Conservation (phyloP, 164 flowering plant species). For the Aristolochia californica region DNA sequence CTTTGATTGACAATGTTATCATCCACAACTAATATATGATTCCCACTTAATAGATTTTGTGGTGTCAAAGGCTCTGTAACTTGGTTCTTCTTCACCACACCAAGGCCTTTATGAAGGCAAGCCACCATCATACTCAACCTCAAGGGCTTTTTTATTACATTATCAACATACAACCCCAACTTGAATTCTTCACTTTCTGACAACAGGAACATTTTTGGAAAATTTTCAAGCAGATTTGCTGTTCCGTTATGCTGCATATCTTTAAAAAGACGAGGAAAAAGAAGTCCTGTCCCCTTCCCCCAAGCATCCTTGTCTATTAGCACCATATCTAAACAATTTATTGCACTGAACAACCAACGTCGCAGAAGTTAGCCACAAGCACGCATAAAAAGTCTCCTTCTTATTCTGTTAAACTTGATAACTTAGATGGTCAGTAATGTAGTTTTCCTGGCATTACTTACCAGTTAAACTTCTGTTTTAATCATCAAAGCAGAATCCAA, state of each 20-base stretch:
- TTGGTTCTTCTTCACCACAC: slow-evolving; percentile 29
- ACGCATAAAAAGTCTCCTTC: not conserved
- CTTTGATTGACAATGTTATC: slow-evolving; percentile 74
- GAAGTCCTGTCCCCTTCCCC: slow-evolving; percentile 24
- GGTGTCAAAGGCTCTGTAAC: slow-evolving; percentile 30
- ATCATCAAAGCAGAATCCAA: too few relatives aligned
- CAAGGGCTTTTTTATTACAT: slow-evolving; percentile 63
- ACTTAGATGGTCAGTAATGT: too few relatives aligned
- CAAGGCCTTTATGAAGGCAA: slow-evolving; percentile 48
- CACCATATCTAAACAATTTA: slow-evolving; percentile 33
- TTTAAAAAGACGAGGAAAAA: slow-evolving; percentile 20
- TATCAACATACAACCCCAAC: slow-evolving; percentile 40
- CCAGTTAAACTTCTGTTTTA: too few relatives aligned
- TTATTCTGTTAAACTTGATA: too few relatives aligned
- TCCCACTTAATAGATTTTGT: slow-evolving; percentile 45
- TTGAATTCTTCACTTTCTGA: slow-evolving; percentile 34
- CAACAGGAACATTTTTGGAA: slow-evolving; percentile 49
- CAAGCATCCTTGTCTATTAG: slow-evolving; percentile 64
- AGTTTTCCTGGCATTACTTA: too few relatives aligned
- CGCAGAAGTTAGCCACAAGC: slow-evolving; percentile 8
- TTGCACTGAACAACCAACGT: slow-evolving; percentile 22
- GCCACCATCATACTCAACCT: slow-evolving; percentile 41
- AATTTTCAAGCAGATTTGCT: slow-evolving; percentile 8
- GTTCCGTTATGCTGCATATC: slow-evolving; percentile 16
- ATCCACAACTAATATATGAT: slow-evolving; percentile 76